These are phyloP conservation scores for Citrus reticulata DNA, from an alignment of 345 rosid genomes.

Conservation along the genomic window DNA sequence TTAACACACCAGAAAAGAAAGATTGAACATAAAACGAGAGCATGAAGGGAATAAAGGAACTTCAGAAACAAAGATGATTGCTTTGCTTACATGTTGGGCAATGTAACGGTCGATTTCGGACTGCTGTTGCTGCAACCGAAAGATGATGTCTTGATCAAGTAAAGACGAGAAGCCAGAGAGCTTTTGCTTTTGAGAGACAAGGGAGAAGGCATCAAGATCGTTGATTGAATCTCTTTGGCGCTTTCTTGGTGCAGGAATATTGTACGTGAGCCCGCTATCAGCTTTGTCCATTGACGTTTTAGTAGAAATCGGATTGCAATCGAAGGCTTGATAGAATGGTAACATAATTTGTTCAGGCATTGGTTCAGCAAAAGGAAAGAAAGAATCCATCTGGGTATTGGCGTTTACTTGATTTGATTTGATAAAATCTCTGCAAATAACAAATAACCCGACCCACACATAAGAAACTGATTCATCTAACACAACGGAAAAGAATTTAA, in stretches of 20 bases:
- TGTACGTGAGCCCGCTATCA: slow-evolving; percentile 54
- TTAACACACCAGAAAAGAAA: neutral
- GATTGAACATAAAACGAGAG: neutral
- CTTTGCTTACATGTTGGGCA: slow-evolving; percentile 40
- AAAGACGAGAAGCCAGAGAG: slow-evolving; percentile 24
- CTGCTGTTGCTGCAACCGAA: slow-evolving; percentile 57
- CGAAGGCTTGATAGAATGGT: slow-evolving; percentile 32
- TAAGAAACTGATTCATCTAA: neutral
- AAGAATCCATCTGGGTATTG: slow-evolving; percentile 37
- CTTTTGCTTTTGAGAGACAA: slow-evolving; percentile 34
- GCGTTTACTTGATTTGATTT: slow-evolving; percentile 35
- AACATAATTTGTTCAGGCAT: slow-evolving; percentile 21
- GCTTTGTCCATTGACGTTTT: slow-evolving; percentile 37
- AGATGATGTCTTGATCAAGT: slow-evolving; percentile 32
- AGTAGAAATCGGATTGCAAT: slow-evolving; percentile 31
- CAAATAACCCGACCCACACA: neutral
- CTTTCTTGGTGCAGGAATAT: slow-evolving; percentile 34
- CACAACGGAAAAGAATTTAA: neutral
- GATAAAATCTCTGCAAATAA: slow-evolving; percentile 40
- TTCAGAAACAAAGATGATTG: neutral
- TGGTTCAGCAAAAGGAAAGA: slow-evolving; percentile 21
- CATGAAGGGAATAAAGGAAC: neutral
- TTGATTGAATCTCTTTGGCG: slow-evolving; percentile 38
- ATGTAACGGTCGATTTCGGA: slow-evolving; percentile 53
- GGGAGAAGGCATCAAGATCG: slow-evolving; percentile 25